Evolutionary conservation across 2,329 filamentous ascomycete genomes (phyloP).

Genomic region (Chaetoscypha palmicola): DNA sequence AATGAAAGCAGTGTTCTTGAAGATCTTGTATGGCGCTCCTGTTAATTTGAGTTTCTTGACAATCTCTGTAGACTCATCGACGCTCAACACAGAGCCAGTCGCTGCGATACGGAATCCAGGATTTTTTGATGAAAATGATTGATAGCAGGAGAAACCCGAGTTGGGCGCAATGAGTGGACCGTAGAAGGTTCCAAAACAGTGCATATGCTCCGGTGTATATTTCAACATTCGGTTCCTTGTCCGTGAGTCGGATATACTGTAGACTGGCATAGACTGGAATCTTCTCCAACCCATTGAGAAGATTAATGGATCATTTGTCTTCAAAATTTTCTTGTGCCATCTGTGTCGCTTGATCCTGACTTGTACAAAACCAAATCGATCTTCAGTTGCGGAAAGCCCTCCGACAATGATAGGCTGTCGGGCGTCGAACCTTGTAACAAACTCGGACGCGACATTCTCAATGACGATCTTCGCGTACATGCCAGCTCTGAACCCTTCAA

Average conservation of each 20-base stretch:
- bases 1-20: constrained; percentile 98
- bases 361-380: constrained; percentile 92
- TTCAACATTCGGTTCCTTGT: constrained; percentile 97
- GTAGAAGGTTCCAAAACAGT: constrained; percentile 94
- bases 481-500: constrained; percentile 86
- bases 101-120: constrained; percentile 92
- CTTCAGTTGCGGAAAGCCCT: constrained; percentile 87
- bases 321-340: constrained; percentile 99
- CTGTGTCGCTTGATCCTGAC: constrained; percentile 94
- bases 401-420: constrained; percentile 81
- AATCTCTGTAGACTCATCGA: constrained; percentile 93
- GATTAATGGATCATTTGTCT: constrained; percentile 95
- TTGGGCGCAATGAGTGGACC: constrained; percentile 92
- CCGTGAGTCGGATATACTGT: constrained; percentile 89
- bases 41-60: constrained; percentile 99
- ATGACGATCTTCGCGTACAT: constrained; percentile 90
- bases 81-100: constrained; percentile 85
- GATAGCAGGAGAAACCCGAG: constrained; percentile 90
- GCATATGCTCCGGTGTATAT: constrained; percentile 98
- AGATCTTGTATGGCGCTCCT: constrained; percentile 91
- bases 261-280: constrained; percentile 88
- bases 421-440: constrained; percentile 74
- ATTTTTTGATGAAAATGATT: constrained; percentile 76
- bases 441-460: constrained; percentile 84
- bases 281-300: constrained; percentile 94